phyloP scores from a whole-genome alignment of 129 eudicot genomes.

The Helianthus tuberosus region DNA sequence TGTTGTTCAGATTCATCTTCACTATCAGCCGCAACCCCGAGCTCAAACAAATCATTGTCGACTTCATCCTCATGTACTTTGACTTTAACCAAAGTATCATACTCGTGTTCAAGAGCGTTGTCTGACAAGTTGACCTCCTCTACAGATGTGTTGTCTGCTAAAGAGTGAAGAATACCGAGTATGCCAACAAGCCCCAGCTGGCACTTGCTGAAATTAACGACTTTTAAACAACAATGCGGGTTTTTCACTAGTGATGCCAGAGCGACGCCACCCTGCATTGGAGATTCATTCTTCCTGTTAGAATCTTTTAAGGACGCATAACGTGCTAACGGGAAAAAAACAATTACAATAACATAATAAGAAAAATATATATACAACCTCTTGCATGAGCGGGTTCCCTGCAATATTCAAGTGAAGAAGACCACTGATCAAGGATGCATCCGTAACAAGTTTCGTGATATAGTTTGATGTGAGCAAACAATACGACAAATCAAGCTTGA shows the following conservation, averaged over 20 bases:
- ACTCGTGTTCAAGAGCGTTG: conserved; percentile 44
- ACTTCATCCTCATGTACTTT: conserved; percentile 27
- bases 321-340: neutral
- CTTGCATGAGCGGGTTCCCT: conserved; percentile 64
- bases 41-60: conserved; percentile 38
- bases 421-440: conserved; percentile 46
- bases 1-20: conserved; percentile 57
- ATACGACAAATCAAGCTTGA: conserved; percentile 79
- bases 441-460: conserved; percentile 41
- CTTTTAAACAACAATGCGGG: conserved; percentile 53
- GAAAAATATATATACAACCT: conserved; percentile 44
- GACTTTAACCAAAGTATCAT: conserved; percentile 11
- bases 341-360: neutral
- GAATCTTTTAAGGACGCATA: neutral
- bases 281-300: conserved; percentile 18
- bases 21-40: conserved; percentile 81
- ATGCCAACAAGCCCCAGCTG: conserved; percentile 63
- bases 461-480: conserved; percentile 62
- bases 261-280: conserved; percentile 63
- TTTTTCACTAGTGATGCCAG: conserved; percentile 59
- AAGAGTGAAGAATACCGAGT: conserved; percentile 52
- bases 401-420: conserved; percentile 71
- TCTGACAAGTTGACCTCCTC: conserved; percentile 82
- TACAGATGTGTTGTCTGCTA: conserved; percentile 52
- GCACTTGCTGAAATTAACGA: conserved; percentile 57